Percentiles rank a stretch among this genome's conserved stretches.
Conservation (phyloP, 73 alveolate genomes). For the Durusdinium trenchii region DNA sequence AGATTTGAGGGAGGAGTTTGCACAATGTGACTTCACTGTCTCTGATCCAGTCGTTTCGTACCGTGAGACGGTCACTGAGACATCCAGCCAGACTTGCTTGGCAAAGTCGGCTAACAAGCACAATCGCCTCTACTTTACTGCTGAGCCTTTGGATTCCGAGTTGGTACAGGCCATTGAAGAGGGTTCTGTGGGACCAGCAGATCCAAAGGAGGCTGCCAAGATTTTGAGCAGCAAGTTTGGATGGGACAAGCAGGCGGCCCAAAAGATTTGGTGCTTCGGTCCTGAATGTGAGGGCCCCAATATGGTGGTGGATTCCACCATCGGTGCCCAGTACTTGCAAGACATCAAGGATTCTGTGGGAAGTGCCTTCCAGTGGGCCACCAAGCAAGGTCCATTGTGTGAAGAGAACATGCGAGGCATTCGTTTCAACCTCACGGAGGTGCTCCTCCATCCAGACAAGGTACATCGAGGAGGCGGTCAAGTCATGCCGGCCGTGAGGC, state of each 20-base stretch:
- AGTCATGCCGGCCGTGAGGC: conserved; percentile 98
- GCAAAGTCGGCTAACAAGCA: conserved; percentile 99
- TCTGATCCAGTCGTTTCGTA: conserved; percentile 99
- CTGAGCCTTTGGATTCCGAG: conserved; percentile 98
- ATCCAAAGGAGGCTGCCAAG: conserved; percentile 98
- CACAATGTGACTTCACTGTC: conserved; percentile 98
- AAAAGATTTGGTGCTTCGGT: conserved; percentile 99
- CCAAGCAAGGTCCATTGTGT: conserved; percentile 99
- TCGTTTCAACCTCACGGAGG: conserved; percentile 98
- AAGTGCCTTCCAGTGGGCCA: conserved; percentile 99
- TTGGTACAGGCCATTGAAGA: conserved; percentile 98
- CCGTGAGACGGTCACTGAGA: conserved; percentile 99
- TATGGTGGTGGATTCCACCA: conserved; percentile 98
- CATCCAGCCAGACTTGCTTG: conserved; percentile 98
- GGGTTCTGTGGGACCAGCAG: conserved; percentile 98
- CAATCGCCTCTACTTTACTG: conserved; percentile 97
- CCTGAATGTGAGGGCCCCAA: conserved; percentile 99
- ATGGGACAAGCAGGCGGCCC: conserved; percentile 97
- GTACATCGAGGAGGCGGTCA: conserved; percentile 99
- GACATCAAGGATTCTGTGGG: conserved; percentile 99
- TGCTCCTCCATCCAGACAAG: conserved; percentile 98
- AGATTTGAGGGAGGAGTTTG: conserved; percentile 98
- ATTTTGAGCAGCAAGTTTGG: conserved; percentile 98
- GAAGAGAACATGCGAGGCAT: conserved; percentile 98
- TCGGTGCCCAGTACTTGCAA: conserved; percentile 98